phyloP scores from a whole-genome alignment of 2,329 filamentous ascomycete genomes.

The Claviceps quebecensis region DNA sequence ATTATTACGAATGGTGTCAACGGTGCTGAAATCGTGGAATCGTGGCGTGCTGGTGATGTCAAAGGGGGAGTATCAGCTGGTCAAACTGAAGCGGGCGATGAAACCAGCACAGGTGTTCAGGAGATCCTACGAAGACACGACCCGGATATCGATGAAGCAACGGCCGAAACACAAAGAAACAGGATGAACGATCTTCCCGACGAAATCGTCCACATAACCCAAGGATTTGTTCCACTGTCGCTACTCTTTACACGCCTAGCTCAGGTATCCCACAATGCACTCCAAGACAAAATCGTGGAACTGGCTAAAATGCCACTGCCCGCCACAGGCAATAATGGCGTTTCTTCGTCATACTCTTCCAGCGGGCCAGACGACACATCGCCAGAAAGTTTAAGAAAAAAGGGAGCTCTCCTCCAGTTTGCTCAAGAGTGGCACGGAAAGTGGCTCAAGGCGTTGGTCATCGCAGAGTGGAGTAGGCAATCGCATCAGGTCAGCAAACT shows the following conservation, averaged over 20 bases:
- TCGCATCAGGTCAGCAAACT: conserved; percentile 68
- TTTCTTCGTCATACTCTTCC: conserved; percentile 17
- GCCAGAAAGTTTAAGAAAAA: conserved; percentile 59
- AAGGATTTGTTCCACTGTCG: conserved; percentile 63
- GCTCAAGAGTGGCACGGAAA: conserved; percentile 66
- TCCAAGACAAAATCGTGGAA: conserved; percentile 55
- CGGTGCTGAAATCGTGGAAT: conserved; percentile 17
- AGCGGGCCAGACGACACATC: conserved; percentile 40
- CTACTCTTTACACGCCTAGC: conserved; percentile 64
- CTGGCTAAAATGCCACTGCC: conserved; percentile 55
- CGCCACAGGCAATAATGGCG: conserved; percentile 35
- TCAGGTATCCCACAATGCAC: conserved; percentile 68
- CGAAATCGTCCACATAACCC: conserved; percentile 56
- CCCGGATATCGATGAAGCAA: background rate
- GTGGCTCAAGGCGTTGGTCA: conserved; percentile 85
- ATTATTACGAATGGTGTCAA: conserved; percentile 29
- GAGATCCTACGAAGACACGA: conserved; percentile 2
- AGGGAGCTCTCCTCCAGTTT: conserved; percentile 60
- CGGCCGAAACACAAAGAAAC: background rate
- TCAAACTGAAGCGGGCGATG: conserved; percentile 4
- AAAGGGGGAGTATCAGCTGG: conserved; percentile 17
- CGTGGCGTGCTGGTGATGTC: conserved; percentile 15
- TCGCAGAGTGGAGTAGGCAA: conserved; percentile 79
- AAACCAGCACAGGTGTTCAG: conserved; percentile 15
- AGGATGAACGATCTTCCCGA: conserved; percentile 45